A percentile compares a stretch with the other conserved stretches of the same genome.
phyloP scores from a whole-genome alignment of 441 rosid species.

The Populus hybrid region DNA sequence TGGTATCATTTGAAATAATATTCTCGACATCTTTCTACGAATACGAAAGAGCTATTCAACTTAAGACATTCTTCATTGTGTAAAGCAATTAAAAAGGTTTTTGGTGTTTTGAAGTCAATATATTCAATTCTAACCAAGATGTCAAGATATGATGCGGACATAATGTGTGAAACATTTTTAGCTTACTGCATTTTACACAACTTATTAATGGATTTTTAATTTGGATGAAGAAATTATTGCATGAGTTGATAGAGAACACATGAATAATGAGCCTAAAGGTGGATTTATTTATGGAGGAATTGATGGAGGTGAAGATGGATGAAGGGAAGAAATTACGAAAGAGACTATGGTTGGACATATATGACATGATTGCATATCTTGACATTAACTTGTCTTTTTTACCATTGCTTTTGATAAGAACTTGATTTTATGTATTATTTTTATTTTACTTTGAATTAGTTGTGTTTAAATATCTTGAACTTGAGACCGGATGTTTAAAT shows the following conservation, averaged over 20 bases:
- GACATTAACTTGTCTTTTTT: not conserved
- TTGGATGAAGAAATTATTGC: too few relatives aligned
- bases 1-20: too few relatives aligned
- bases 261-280: too few relatives aligned
- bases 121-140: too few relatives aligned
- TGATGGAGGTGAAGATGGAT: not conserved
- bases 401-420: not conserved
- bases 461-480: not conserved
- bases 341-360: not conserved
- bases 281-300: not conserved
- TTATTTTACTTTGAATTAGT: too few relatives aligned
- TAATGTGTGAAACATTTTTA: not conserved
- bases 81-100: not conserved
- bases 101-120: not conserved
- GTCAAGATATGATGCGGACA: not conserved
- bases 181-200: constrained; percentile 1
- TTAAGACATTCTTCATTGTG: too few relatives aligned
- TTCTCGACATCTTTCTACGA: too few relatives aligned
- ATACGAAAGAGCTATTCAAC: too few relatives aligned
- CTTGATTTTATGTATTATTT: too few relatives aligned
- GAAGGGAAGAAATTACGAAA: not conserved
- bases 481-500: not conserved
- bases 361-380: not conserved
- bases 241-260: too few relatives aligned
- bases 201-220: too few relatives aligned